Base-by-base conservation (phyloP, 83 land plant genomes). In the Thuja plicata region DNA sequence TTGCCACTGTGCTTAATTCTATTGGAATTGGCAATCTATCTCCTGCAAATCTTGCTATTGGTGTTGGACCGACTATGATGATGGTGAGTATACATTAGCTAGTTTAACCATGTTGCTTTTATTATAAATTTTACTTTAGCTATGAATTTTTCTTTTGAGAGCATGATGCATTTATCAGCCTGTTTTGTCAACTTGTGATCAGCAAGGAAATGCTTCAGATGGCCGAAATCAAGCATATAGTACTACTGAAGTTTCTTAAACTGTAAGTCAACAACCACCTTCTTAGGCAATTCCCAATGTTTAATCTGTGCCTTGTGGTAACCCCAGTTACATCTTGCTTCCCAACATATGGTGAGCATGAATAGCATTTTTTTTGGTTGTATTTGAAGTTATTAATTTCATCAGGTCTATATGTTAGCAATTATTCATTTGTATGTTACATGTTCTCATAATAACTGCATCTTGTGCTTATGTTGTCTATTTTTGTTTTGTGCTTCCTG, bases 1-100 rank as follows among this genome's bases (percentile, higher is more conserved):
- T 94, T 84, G 92, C 94, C 71, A 89, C 94, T 40, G 92, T 94
- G 77, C 46, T 95, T 79, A 91, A 90, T 85, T 94, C 96, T 73
- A 30, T 95, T 60, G 96, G 95, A 10, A 84, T 91, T 50, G 94
- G 95, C 5, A 91, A 62, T 85, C 88, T 84, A 74, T n/a, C 90
- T 77, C 70, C 89, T 60, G 89, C 62, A 2, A 89, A 80, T 90
- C 74, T 70, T 76, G 86, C 89, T 79, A 84, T 77, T 52, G 87
- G 88, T 24, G 48, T 34, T 30, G 91, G 45, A 30, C 45, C 87
- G 19, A 60, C 62, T 86, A 71, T 32, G 40, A 57, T 48, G 52
- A n/a, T 27, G 32, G 85, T 83, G 8, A 82, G 85, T 48, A 2
- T 27, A 83, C 13, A 83, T 34, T n/a, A 12, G 16, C 12, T 83